Evolutionary conservation across 2,329 filamentous ascomycete species (phyloP).

Genomic region (Calonectria multiphialidica): DNA sequence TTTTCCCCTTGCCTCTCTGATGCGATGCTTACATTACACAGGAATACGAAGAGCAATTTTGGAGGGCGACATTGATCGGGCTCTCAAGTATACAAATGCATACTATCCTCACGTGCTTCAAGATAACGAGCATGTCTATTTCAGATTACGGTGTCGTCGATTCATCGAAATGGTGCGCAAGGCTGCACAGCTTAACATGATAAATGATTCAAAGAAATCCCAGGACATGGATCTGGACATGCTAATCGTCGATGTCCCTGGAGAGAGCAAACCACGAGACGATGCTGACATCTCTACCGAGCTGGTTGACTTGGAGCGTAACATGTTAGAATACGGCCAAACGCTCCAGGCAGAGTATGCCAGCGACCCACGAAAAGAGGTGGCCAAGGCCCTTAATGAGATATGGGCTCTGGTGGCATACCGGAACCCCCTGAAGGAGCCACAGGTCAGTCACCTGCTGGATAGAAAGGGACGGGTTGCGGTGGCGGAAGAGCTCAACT

Average conservation of each 20-base stretch:
- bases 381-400: constrained; percentile 80
- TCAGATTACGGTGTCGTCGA: constrained; percentile 88
- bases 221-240: constrained; percentile 70
- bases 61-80: constrained; percentile 91
- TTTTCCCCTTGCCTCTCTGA: neutral
- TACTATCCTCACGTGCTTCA: constrained; percentile 86
- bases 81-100: constrained; percentile 82
- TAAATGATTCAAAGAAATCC: constrained; percentile 57
- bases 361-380: constrained; percentile 76
- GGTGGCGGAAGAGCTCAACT: constrained; percentile 94
- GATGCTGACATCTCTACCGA: constrained; percentile 52
- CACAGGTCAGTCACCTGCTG: constrained; percentile 81
- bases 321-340: constrained; percentile 84
- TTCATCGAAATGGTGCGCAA: constrained; percentile 95
- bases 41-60: constrained; percentile 89
- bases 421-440: constrained; percentile 80
- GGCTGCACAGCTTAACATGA: constrained; percentile 73
- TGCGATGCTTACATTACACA: constrained; percentile 52
- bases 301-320: constrained; percentile 67
- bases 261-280: constrained; percentile 54
- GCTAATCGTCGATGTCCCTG: constrained; percentile 54
- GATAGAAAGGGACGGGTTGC: constrained; percentile 79
- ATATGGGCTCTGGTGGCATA: constrained; percentile 94
- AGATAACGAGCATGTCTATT: constrained; percentile 86
- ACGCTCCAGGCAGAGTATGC: constrained; percentile 82